Evolutionary conservation across 75 land plant species (phyloP), one percentile per base, ranked within the genome.

Genomic region (Cryptomeria japonica): DNA sequence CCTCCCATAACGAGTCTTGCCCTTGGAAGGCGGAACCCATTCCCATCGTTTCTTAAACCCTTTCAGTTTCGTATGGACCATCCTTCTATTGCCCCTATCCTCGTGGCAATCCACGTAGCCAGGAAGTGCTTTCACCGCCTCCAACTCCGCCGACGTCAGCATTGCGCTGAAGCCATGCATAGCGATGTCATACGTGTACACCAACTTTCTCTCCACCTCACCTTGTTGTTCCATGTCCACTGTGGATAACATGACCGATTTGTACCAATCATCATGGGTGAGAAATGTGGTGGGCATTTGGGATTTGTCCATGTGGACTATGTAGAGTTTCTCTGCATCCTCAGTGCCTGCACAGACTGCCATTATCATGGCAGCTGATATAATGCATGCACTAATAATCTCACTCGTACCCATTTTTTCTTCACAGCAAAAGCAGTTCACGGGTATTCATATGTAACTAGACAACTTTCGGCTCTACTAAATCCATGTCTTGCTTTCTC

Each of bases 151-250:
- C 53, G 86, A 84, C 6, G 87, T 94, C 51, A 96, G 88, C 38
- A 49, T 61, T 64, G 92, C 96, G n/a, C 96, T 94, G 86, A 96
- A 91, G 44, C 98, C 98, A 84, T 95, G 96, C 85, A 96, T 91
- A 18, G 91, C 97, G 12, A 86, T 86, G 22, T 92, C 89, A 87
- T 96, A 96, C 49, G 42, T 90, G 94, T 96, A 94, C 44, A 95
- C 36, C 32, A 95, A 88, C 89, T 92, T 87, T 22, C 75, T 85
- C 0, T 61, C n/a, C 32, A 86, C 88, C 15, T 87, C 85, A 1
- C 44, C 44, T 5, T 6, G 46, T 72, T 16, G 55, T 4, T 15
- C 14, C 16, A 53, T 0, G 16, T 15, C 47, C 47, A 7, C 2
- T 14, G 2, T 3, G 1, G 79, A 76, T 76, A 34, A 36, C 3